Evolutionary conservation across 1,284 basidiomycete species (phyloP).

Genomic region (Fomitopsis pinicola): DNA sequence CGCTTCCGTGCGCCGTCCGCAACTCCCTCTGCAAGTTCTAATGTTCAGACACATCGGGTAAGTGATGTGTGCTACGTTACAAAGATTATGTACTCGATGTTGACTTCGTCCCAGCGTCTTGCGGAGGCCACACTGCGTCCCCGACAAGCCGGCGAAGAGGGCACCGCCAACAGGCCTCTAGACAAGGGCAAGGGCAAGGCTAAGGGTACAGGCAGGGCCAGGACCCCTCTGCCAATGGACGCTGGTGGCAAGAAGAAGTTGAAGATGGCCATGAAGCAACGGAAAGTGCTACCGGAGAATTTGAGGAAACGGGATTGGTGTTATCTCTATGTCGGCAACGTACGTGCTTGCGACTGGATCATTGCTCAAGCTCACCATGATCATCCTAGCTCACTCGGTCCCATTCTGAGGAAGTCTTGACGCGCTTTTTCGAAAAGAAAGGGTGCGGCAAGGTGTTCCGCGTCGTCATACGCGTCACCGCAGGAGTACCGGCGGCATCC

Average conservation of each 20-base stretch:
- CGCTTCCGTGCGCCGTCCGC: neutral
- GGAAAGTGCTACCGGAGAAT: slow-evolving; percentile 2
- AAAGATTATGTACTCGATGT: too few species aligned
- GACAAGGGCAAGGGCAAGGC: slow-evolving; percentile 1
- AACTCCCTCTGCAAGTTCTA: neutral
- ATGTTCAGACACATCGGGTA: neutral
- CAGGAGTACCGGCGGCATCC: slow-evolving; percentile 24
- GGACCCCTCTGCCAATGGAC: slow-evolving; percentile 5
- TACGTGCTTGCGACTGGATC: slow-evolving; percentile 26
- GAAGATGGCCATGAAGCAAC: slow-evolving; percentile 17
- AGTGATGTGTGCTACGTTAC: neutral
- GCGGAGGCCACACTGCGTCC: neutral
- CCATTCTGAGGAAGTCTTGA: slow-evolving; percentile 34
- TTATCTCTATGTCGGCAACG: slow-evolving; percentile 57
- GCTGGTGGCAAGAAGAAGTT: slow-evolving; percentile 9
- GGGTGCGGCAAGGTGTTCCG: slow-evolving; percentile 33
- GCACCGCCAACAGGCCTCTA: neutral
- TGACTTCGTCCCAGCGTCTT: neutral
- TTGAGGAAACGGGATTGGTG: slow-evolving; percentile 16
- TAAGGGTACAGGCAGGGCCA: slow-evolving; percentile 16
- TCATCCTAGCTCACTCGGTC: slow-evolving; percentile 26
- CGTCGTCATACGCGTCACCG: slow-evolving; percentile 42
- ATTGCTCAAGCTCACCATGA: neutral
- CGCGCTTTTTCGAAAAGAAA: slow-evolving; percentile 35
- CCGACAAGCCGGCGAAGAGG: neutral